Percentiles rank a stretch among this genome's conserved stretches.
Evolutionary conservation across 139 green algal genomes (phyloP).

Genomic region (Helicosporidium sp.): DNA sequence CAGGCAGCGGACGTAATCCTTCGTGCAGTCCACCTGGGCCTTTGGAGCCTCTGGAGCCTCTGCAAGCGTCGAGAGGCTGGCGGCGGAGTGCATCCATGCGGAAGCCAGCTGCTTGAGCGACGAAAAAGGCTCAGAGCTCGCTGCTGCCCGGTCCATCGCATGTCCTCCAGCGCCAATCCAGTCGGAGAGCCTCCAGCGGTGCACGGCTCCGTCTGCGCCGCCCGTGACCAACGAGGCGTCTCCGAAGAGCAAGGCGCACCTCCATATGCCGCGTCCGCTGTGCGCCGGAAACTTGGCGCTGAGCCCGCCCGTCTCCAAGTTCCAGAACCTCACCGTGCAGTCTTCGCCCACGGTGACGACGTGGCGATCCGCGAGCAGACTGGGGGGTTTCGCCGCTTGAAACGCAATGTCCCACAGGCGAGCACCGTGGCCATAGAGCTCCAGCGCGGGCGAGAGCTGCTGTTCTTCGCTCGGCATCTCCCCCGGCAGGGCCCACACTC

Average conservation of each 20-base stretch:
- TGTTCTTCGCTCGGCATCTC: background rate
- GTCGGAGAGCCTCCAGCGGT: slow-evolving; percentile 17
- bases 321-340: slow-evolving; percentile 18
- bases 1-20: slow-evolving; percentile 18
- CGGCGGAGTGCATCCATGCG: no score
- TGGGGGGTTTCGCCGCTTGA: no score
- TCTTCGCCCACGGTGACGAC: slow-evolving; percentile 21
- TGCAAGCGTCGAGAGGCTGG: no score
- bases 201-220: slow-evolving; percentile 20
- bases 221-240: slow-evolving; percentile 9
- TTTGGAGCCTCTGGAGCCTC: no score
- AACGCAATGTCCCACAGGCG: slow-evolving; percentile 19
- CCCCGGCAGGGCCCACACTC: slow-evolving; percentile 18
- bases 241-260: slow-evolving; percentile 1
- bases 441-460: background rate
- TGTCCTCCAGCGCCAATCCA: slow-evolving; percentile 3
- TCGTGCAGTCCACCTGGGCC: no score
- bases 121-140: no score
- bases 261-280: slow-evolving; percentile 17
- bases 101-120: no score
- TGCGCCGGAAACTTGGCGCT: slow-evolving; percentile 13
- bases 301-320: slow-evolving; percentile 5
- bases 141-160: slow-evolving; percentile 10
- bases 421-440: slow-evolving; percentile 16
- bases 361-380: background rate